Evolutionary conservation across 108 stramenopile species (phyloP), one percentile per base, ranked within the genome.

Genomic region (Nitzschia sp.): DNA sequence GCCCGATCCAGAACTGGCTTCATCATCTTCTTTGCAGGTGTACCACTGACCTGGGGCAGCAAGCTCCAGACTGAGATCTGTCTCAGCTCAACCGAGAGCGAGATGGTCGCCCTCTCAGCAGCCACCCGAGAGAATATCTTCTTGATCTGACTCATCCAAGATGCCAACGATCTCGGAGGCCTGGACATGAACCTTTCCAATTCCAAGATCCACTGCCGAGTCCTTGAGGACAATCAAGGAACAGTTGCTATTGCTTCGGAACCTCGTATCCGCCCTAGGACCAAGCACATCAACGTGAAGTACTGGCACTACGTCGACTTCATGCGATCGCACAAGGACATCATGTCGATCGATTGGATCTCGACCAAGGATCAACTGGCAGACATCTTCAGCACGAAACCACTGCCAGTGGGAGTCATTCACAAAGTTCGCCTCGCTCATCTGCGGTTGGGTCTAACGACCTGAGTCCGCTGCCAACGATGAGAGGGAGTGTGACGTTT

Each of bases 231-330:
- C 53, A 84, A 84, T 48, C 2, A 13, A 1, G 70, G 68, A 19
- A 25, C 59, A 13, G 19, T 61, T 13, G n/a, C 3, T n/a, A 45
- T 76, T 2, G 79, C 67, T 1, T 68, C 63, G 19, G 26, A 28
- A 29, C 58, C 15, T 15, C 13, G 24, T 15, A 15, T 33, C 46
- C 17, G 80, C 70, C 29, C 67, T 53, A 3, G 74, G 46, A 19
- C 67, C 42, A 35, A 68, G 71, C 28, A 86, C 85, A 19, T 78
- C 79, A 80, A 48, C 61, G 63, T 59, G 73, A 80, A 59, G 78
- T 74, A 25, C 33, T 78, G 15, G 76, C 75, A 55, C 54, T 69
- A 5, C 82, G 78, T 64, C 79, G 68, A 66, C 77, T 85, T 65
- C 58, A 66, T 23, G 53, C 6, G 58, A 59, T 9, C 27, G 31